Evolutionary conservation across 495 filamentous ascomycete genomes (phyloP), one percentile per base, ranked within the genome.

Genomic region (Aspergillus leporis): DNA sequence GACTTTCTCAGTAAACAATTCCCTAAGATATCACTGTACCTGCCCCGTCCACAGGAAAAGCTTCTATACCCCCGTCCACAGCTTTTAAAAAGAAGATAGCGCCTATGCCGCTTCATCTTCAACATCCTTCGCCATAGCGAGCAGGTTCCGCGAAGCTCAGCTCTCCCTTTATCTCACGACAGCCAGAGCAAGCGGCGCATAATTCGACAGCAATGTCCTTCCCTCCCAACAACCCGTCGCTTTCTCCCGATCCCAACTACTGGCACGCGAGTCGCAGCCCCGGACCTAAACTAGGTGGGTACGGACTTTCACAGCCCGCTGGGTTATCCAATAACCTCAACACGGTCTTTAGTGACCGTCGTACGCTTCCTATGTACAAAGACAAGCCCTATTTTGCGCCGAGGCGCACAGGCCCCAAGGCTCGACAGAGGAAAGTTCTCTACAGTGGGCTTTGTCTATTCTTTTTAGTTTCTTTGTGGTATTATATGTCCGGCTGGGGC

Each of bases 361-460:
- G 81, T 52, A 80, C 86, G 32, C 77, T 99, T 23, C 94, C 94
- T 40, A 89, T 98, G 87, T 99, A 99, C 74, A 99, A 99, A 79
- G 94, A 99, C 74, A 99, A 99, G 68, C 94, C 94, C 23, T 95
- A 91, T 69, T 81, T 79, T 43, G 64, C 70, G 31, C 76, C 78
- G 9, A 71, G 74, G 53, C 75, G 78, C 38, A 78, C 75, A 8
- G 74, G 72, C 16, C 74, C 74, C 14, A 63, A 70, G 34, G 60
- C 59, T 34, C 55, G 71, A 41, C 69, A 72, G 61, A 68, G 63
- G 38, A 67, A 60, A 16, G 48, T 74, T 2, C 51, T 72, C 14
- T 70, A 71, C 49, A 49, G 58, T 25, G 64, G 61, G 9, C 30
- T 67, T 7, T 38, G 52, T 18, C 28, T 71, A 14, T 67, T 74